A percentile compares a stretch with the other conserved stretches of the same genome.
These are phyloP conservation scores for Tolypocladium amazonense DNA, from an alignment of 2,329 filamentous ascomycete genomes.

Conservation along the genomic window DNA sequence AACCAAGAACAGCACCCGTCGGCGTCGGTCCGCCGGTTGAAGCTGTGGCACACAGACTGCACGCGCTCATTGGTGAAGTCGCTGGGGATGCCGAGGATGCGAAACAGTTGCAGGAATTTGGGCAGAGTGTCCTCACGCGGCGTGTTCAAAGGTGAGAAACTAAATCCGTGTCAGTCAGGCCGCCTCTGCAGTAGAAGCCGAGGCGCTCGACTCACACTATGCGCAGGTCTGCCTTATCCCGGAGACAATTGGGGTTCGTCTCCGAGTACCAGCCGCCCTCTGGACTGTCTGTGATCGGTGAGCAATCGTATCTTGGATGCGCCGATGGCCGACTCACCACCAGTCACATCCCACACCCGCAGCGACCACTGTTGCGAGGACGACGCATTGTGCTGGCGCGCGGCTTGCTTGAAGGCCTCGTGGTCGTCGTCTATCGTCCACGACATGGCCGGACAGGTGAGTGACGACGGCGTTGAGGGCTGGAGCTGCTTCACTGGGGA, in stretches of 20 bases:
- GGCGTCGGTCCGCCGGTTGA: slow-evolving; percentile 14
- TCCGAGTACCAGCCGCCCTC: slow-evolving; percentile 15
- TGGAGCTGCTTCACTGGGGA: too few species aligned
- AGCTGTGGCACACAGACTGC: slow-evolving; percentile 21
- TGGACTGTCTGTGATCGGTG: slow-evolving; percentile 3
- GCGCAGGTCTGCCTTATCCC: slow-evolving; percentile 12
- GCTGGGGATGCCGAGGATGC: slow-evolving; percentile 16
- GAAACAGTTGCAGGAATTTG: slow-evolving; percentile 16
- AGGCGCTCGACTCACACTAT: slow-evolving; percentile 14
- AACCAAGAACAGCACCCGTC: slow-evolving; percentile 21
- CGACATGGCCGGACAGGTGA: neutral
- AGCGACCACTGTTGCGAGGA: neutral
- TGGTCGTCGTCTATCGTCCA: neutral
- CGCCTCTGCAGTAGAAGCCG: neutral
- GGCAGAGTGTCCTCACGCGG: slow-evolving; percentile 12
- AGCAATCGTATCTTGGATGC: neutral
- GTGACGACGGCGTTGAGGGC: neutral
- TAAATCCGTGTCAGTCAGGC: slow-evolving; percentile 2
- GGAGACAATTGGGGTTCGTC: slow-evolving; percentile 10
- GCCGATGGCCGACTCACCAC: neutral
- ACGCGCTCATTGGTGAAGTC: slow-evolving; percentile 20
- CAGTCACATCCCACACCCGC: neutral
- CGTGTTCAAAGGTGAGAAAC: slow-evolving; percentile 18
- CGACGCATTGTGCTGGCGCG: neutral
- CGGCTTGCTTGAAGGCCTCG: neutral